Evolutionary conservation across 73 alveolate species (phyloP), one percentile per base, ranked within the genome.

Genomic region (Paramecium bursaria): DNA sequence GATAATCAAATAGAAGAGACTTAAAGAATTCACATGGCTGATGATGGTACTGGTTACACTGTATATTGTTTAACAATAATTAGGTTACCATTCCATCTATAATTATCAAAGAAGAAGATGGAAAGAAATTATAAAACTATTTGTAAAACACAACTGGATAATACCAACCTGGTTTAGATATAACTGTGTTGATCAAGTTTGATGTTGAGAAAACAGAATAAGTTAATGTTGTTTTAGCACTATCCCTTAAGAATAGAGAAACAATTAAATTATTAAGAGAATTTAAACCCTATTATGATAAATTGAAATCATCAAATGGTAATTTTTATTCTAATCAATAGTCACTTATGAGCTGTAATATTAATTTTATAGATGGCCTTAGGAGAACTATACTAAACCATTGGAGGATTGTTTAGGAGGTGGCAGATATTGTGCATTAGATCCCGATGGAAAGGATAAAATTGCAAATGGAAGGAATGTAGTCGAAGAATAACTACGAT

Each of bases 21-120:
- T 19, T 75, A 86, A 46, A 46, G 67, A 23, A 33, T 86, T 27
- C 85, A 86, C 29, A 90, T 90, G 92, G 53, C 93, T 17, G 95
- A 90, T 86, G 95, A 90, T 79, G 95, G 95, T 2, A 75, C 91
- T 9, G 82, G 82, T 39, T 67, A 67, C 44, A 47, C 50, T 31
- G 82, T 67, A 67, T n/a, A 19, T 15, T 2, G 3, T 39, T 4
- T 17, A 30, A 39, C 22, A n/a, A 7, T 3, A 21, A 7, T 9
- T 15, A 67, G 82, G 2, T 67, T 17, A 25, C 33, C 33, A 67
- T 67, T 26, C 82, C 82, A 11, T 25, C 50, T 15, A 42, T 67
- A 39, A 39, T 67, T 67, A 67, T 67, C 6, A 19, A 42, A 13
- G 21, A 67, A 27, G 6, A 4, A 67, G 60, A 67, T 35, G 82